A percentile compares a stretch with the other conserved stretches of the same genome.
Evolutionary conservation across 2,329 filamentous ascomycete species (phyloP).

Genomic region (Allantophomopsis lycopodina): DNA sequence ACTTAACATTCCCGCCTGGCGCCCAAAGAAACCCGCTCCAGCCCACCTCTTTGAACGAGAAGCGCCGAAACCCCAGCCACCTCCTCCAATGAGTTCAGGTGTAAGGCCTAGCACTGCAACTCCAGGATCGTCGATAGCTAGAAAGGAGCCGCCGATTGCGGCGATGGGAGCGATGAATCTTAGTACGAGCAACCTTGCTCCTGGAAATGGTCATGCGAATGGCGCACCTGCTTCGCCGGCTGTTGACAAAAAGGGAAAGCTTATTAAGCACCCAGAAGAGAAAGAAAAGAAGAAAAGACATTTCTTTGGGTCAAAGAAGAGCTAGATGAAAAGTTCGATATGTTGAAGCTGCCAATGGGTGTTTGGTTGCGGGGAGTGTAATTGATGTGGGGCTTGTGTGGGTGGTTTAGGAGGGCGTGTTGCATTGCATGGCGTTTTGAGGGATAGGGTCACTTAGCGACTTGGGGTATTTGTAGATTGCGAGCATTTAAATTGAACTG

Average conservation of each 20-base stretch:
- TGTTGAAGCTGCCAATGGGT: too few relatives aligned
- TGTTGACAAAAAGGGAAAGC: constrained; percentile 37
- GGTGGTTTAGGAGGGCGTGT: too few relatives aligned
- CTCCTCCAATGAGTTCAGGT: constrained; percentile 10
- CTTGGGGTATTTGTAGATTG: too few relatives aligned
- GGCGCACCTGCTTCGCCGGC: constrained; percentile 11
- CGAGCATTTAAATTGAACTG: too few relatives aligned
- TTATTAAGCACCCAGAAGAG: constrained; percentile 12
- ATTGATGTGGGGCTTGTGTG: too few relatives aligned
- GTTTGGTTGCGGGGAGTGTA: too few relatives aligned
- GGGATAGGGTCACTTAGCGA: too few relatives aligned
- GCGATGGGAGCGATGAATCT: constrained; percentile 43
- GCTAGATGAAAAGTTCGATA: too few relatives aligned
- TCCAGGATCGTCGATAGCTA: constrained; percentile 9
- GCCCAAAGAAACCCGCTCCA: constrained; percentile 69
- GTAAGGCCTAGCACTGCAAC: constrained; percentile 8
- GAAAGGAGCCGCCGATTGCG: constrained; percentile 31
- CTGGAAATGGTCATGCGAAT: constrained; percentile 11
- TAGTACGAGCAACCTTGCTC: constrained; percentile 17
- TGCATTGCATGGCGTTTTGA: too few relatives aligned
- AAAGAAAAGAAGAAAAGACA: constrained; percentile 46
- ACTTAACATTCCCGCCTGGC: constrained; percentile 69
- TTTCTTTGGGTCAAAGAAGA: constrained; percentile 44
- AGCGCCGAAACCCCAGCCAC: constrained; percentile 13
- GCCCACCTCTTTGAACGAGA: constrained; percentile 74